phyloP scores from a whole-genome alignment of 2,329 filamentous ascomycete species.

The Alternaria sp. region DNA sequence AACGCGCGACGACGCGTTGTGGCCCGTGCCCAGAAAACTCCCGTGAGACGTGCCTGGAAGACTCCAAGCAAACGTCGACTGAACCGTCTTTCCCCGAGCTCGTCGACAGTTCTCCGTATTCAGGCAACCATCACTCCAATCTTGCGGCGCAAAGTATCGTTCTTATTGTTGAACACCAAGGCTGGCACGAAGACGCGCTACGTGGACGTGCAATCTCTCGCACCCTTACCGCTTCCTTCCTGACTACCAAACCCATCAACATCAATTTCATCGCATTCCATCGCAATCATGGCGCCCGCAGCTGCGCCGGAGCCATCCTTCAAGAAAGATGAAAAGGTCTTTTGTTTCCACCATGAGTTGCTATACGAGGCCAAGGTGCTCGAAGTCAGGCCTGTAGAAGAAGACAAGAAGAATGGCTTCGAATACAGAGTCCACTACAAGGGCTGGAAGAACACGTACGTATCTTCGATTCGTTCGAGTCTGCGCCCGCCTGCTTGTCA shows the following conservation, averaged over 20 bases:
- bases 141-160: slow-evolving; percentile 7
- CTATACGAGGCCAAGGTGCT: slow-evolving; percentile 97
- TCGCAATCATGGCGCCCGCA: slow-evolving; percentile 58
- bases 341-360: slow-evolving; percentile 97
- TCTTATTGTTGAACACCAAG: neutral
- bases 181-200: slow-evolving; percentile 19
- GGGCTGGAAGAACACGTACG: slow-evolving; percentile 96
- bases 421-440: slow-evolving; percentile 98
- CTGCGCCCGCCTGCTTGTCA: neutral
- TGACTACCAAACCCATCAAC: slow-evolving; percentile 17
- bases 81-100: slow-evolving; percentile 5
- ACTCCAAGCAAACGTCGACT: slow-evolving; percentile 13
- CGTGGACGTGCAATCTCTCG: slow-evolving; percentile 19
- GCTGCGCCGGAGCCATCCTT: slow-evolving; percentile 61
- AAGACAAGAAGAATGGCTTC: slow-evolving; percentile 72
- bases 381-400: slow-evolving; percentile 70
- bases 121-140: neutral
- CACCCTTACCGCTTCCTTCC: slow-evolving; percentile 16
- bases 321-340: slow-evolving; percentile 83
- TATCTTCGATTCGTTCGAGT: slow-evolving; percentile 33
- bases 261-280: slow-evolving; percentile 13
- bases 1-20: slow-evolving; percentile 34
- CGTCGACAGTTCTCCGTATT: slow-evolving; percentile 5
- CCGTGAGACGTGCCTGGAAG: slow-evolving; percentile 18
- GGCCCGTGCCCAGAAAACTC: slow-evolving; percentile 28